Base-by-base conservation (phyloP, 441 rosid species). In the Eutrema salsugineum region DNA sequence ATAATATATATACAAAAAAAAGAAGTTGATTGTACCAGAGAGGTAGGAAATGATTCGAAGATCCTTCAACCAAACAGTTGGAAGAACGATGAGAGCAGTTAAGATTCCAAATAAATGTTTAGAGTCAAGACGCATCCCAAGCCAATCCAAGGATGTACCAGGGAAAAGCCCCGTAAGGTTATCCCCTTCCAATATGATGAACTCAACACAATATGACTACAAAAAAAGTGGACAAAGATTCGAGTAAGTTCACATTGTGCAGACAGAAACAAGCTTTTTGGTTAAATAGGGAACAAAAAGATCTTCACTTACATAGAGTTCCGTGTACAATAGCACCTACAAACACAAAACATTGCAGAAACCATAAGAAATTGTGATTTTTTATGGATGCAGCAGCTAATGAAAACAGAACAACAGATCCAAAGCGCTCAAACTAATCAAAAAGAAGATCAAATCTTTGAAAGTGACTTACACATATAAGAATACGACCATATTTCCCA, bases 161-260 rank as follows among this genome's bases (percentile, higher is more conserved):
- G 96, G 97, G 76, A 94, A 94, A 54, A 94, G 83, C 66, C 84
- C 85, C 10, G 89, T 76, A 32, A 94, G 94, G 73, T 88, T 91
- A 73, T 94, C 99, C 11, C 99, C 97, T 83, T 94, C 99, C 86
- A 91, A 74, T 53, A 80, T 91, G 67, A 90, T 90, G 72, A 88
- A 86, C 57, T 88, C 96, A 67, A 90, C 93, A 72, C 91, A 88
- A 70, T 84, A 90, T 47, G 90, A 84, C 90, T 90, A 81, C 79
- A 78, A 53, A 75, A 53, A 75, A 80, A 48, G 36, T 33, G 17
- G 6, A 69, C 42, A 80, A 8, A 43, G 16, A 33, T 39, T 38
- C 16, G 11, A 14, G 19, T 48, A 17, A 61, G 33, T 33, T 48
- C 56, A 63, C 54, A 16, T 16, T 19, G n/a, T 71, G 4, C 39